These are phyloP conservation scores for Candida germanica DNA, from an alignment of 805 yeast genomes.

Conservation along the genomic window DNA sequence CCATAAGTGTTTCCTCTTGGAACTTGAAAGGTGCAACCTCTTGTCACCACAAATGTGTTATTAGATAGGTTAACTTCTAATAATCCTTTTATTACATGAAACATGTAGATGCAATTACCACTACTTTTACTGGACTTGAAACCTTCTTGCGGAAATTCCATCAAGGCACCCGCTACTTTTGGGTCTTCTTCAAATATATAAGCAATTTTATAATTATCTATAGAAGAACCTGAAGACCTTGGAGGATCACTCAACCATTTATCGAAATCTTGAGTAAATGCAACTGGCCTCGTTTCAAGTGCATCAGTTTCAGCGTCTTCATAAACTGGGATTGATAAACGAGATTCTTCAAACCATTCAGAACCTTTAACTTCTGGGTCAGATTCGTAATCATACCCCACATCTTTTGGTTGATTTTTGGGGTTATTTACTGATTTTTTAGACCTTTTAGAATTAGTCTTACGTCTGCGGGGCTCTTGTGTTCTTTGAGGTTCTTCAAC, in stretches of 20 bases:
- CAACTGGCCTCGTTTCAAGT: constrained; percentile 42
- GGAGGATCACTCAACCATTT: constrained; percentile 32
- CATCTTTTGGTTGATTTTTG: constrained; percentile 5
- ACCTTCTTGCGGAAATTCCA: constrained; percentile 61
- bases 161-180: constrained; percentile 69
- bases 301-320: constrained; percentile 41
- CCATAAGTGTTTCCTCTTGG: constrained; percentile 77
- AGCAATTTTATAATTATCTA: constrained; percentile 56
- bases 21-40: constrained; percentile 77
- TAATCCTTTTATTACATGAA: constrained; percentile 69
- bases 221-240: constrained; percentile 20
- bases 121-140: constrained; percentile 59
- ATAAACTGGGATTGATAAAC: constrained; percentile 46
- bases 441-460: not conserved
- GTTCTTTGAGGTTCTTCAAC: constrained; percentile 22
- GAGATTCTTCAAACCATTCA: constrained; percentile 49
- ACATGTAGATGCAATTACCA: constrained; percentile 66
- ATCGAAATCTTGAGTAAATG: constrained; percentile 62
- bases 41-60: constrained; percentile 54
- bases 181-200: constrained; percentile 60
- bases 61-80: constrained; percentile 65
- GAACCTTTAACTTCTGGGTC: constrained; percentile 46
- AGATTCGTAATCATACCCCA: constrained; percentile 28
- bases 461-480: constrained; percentile 3
- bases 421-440: not conserved